Base-by-base conservation (phyloP, 129 eudicot species). In the Glebionis coronaria region DNA sequence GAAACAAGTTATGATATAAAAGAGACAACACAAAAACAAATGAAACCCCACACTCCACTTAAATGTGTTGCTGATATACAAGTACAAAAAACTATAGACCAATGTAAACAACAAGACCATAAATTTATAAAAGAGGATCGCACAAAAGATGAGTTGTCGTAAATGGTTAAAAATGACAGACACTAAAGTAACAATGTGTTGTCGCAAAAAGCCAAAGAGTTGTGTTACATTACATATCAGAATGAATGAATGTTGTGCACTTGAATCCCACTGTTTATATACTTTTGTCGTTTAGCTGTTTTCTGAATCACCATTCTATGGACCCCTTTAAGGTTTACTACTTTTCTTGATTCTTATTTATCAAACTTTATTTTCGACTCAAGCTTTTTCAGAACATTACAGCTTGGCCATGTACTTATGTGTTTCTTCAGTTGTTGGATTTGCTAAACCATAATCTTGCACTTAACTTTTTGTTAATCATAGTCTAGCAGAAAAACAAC, bases 141-240 rank as follows among this genome's bases (percentile, higher is more conserved):
- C 77, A 78, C 82, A 78, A 77, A 83, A 81, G 85, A 88, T 89
- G 93, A 85, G 84, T 83, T 83, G 96, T 88, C 92, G 45, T 67
- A 72, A 81, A 76, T 83, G 82, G 81, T 82, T 85, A 35, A 35
- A 35, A 35, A 35, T 35, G 96, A 78, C 79, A 81, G 88, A 94
- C 90, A 90, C 83, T 82, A 81, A 50, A 76, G 83, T 75, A 75
- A 83, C 90, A 90, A 80, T 71, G 50, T 86, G 88, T 85, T 78
- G 67, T 81, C 96, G 56, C 90, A 73, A 81, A 79, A 83, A 52
- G 80, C 79, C 86, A 88, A 35, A 35, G 42, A 76, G 70, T 68
- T 10, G 21, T 55, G 25, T 35, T 56, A 35, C 42, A 4, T 35
- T 5, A 0, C 9, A 7, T 46, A 75, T 73, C 82, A 79, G 81